Evolutionary conservation across 2,329 filamentous ascomycete species (phyloP).

Genomic region (Fusarium algeriense): DNA sequence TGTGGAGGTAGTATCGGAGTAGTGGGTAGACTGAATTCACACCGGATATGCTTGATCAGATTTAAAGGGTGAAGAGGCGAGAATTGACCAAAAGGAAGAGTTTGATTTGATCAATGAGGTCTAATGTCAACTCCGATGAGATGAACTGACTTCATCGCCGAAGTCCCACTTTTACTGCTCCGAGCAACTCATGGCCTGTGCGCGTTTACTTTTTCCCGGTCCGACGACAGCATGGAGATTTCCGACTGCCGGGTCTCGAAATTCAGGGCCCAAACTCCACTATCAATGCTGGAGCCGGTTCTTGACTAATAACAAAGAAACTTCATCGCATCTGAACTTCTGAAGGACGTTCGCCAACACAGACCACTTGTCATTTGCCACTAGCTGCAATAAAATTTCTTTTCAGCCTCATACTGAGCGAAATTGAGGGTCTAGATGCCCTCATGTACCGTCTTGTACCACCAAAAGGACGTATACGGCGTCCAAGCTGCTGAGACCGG

Average conservation of each 20-base stretch:
- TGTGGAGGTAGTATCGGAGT: conserved; percentile 19
- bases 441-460: conserved; percentile 36
- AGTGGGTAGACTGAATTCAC: conserved; percentile 9
- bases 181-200: conserved; percentile 22
- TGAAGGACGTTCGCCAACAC: conserved; percentile 6
- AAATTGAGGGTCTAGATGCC: conserved; percentile 4
- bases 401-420: conserved; percentile 28
- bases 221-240: neutral
- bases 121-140: conserved; percentile 1
- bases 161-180: conserved; percentile 15
- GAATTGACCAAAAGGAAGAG: conserved; percentile 28
- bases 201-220: conserved; percentile 42
- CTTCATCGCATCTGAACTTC: neutral
- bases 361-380: conserved; percentile 27
- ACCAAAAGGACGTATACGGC: conserved; percentile 16
- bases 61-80: conserved; percentile 1
- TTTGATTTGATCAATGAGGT: conserved; percentile 22
- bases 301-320: conserved; percentile 15
- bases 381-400: conserved; percentile 3
- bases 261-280: conserved; percentile 38
- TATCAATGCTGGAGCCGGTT: neutral
- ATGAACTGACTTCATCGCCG: conserved; percentile 34
- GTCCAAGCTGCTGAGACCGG: conserved; percentile 10
- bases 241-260: conserved; percentile 10
- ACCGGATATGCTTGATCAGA: neutral